Base-by-base conservation (phyloP, 768 basidiomycete species). In the Galerina sulciceps region DNA sequence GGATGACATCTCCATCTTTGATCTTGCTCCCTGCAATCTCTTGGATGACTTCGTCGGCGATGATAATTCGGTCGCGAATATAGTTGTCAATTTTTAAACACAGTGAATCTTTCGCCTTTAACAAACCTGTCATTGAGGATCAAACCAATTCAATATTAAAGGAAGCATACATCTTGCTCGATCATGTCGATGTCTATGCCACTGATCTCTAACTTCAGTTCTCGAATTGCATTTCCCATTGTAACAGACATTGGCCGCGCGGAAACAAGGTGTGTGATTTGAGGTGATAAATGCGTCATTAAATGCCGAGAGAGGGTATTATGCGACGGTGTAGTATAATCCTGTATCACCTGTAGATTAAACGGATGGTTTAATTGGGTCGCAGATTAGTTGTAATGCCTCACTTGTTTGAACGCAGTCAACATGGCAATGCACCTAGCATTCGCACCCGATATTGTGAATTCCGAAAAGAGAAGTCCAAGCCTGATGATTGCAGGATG, bases 131-230 rank as follows among this genome's bases (percentile, higher is more conserved):
- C 59, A 53, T 35, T 6, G 57, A 36, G 22, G 47, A 13, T 20
- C 23, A 54, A n/a, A 57, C 47, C 44, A 20, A 60, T 54, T 3
- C 53, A 31, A 23, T 36, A 20, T 54, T 47, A 36, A 37, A 23
- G 31, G 31, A 37, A 51, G 68, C 72, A 64, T 67, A 96, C 96
- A 76, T 99, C 94, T 69, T 96, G 93, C 74, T 99, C 95, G 4
- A 94, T 89, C 72, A 94, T 81, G 77, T 99, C 96, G 48, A 94
- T 94, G 65, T 95, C 93, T 41, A 94, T 86, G 40, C 84, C 85
- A 67, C 93, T 95, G 68, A 99, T 97, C 68, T 99, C 94, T 55
- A 96, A 79, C 77, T 99, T 99, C 65, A 99, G 80, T 72, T 96
- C 91, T 58, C 95, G 85, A 65, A 94, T 93, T 0, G 95, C 93